Conservation (phyloP, 257 asterid species). For the Scutellaria barbata region DNA sequence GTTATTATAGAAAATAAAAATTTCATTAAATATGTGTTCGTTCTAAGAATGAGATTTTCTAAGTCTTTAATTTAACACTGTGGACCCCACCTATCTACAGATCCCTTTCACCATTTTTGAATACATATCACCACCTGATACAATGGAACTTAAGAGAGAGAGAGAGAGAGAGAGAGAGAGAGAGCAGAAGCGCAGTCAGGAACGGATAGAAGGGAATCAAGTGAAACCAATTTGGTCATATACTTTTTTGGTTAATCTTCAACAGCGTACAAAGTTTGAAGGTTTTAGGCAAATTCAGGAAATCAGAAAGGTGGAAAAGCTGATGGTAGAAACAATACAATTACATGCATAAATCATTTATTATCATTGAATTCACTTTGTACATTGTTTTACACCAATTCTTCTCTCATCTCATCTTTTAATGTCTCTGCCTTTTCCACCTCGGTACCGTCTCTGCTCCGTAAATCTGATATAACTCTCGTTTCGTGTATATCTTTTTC, state of each 20-base stretch:
- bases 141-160: background rate
- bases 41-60: no score
- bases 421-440: background rate
- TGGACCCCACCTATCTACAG: constrained; percentile 5
- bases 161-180: background rate
- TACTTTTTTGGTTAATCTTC: background rate
- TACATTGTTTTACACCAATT: background rate
- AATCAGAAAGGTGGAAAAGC: background rate
- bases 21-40: no score
- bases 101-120: constrained; percentile 5
- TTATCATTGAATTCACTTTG: constrained; percentile 23
- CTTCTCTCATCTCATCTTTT: background rate
- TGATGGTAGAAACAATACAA: background rate
- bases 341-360: constrained; percentile 3
- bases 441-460: no score
- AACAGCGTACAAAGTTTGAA: constrained; percentile 8
- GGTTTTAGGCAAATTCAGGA: background rate
- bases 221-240: background rate
- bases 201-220: background rate
- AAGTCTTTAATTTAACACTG: no score
- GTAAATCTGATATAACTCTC: background rate
- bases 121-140: background rate
- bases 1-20: no score
- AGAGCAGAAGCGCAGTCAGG: background rate
- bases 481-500: background rate